Base-by-base conservation (phyloP, 1,284 basidiomycete species). In the Leccinum ponderosum region DNA sequence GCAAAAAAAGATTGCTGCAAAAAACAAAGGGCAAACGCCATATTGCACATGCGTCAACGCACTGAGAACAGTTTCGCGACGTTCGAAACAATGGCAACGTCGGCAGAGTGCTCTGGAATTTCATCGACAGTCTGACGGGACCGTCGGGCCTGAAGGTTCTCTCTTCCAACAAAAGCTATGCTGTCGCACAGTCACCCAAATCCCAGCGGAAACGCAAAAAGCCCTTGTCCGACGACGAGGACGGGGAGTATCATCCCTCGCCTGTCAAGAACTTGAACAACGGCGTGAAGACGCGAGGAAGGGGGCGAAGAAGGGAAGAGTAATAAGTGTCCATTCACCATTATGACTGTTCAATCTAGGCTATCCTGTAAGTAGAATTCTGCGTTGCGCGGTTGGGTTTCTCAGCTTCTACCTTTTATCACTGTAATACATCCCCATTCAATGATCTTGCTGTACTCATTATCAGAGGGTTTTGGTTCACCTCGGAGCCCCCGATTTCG, bases 31-130 rank as follows among this genome's bases (percentile, higher is more conserved):
- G 85, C 86, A 2, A 72, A 73, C 7, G 83, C 82, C 6, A 78
- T 90, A 35, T 75, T 80, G 57, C 70, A 80, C 54, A 78, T 91
- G 66, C 83, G 90, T 37, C 67, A 69, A 48, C 72, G 78, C 29
- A 80, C 29, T 81, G 89, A 22, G 70, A 76, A 17, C 72, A 80
- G 57, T 85, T 81, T 68, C 75, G 72, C 22, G 89, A 91, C 67
- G 76, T 91, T 55, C 83, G 89, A 50, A 79, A 82, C 60, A 90
- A 90, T 64, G 73, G 69, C 4, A 72, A 73, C 4, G 81, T 89
- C 11, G 79, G 81, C 55, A 82, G 77, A 59, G 77, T 77, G 3
- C 71, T 89, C 58, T 90, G 88, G 87, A 67, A 67, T 5, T 80
- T 83, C 61, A 79, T 91, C 60, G 74, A 79, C 29, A 69, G 73